Evolutionary conservation across 1,284 basidiomycete genomes (phyloP), one percentile per base, ranked within the genome.

Genomic region (Salmacisia buchloeana): DNA sequence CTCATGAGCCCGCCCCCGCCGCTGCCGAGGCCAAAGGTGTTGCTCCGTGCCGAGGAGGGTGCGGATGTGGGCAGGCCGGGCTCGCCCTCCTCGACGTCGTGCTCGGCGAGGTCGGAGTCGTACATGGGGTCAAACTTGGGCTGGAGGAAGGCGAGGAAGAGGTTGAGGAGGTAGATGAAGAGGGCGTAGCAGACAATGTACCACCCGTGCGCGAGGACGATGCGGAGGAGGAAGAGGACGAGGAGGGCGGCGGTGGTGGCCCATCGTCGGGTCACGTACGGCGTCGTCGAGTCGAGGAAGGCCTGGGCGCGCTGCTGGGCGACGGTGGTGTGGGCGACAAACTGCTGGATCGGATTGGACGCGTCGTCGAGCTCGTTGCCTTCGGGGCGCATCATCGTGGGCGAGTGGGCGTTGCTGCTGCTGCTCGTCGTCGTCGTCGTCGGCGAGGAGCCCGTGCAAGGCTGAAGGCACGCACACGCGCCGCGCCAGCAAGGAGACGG

Each of bases 71-170:
- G 81, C 61, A 82, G 64, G 0, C 80, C 81, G 0, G 83, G 75
- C n/a, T 88, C 91, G 25, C 94, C 94, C 75, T 92, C 94, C 78
- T 97, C 94, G 21, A 97, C 89, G 76, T 97, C 93, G 76, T 94
- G 91, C 5, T 92, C 94, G 61, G 91, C 85, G 2, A 97, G 83
- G 81, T 99, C 96, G 49, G 90, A 90, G 71, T 94, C 90, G 39
- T 97, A 83, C 1, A 92, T 93, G 0, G 96, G 94, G 82, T 99
- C 96, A 81, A 98, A 98, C 80, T 89, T 91, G 41, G 92, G 92
- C 82, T 91, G 90, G 5, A 94, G 83, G 83, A 94, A 93, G 6
- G 89, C 90, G 67, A 92, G 83, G 41, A 93, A 86, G 60, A 94
- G 81, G 81, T 82, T 80, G 68, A 79, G 69, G 35, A 80, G 73